Conservation (phyloP, 1,284 basidiomycete genomes). For the Cryptococcus sp. region DNA sequence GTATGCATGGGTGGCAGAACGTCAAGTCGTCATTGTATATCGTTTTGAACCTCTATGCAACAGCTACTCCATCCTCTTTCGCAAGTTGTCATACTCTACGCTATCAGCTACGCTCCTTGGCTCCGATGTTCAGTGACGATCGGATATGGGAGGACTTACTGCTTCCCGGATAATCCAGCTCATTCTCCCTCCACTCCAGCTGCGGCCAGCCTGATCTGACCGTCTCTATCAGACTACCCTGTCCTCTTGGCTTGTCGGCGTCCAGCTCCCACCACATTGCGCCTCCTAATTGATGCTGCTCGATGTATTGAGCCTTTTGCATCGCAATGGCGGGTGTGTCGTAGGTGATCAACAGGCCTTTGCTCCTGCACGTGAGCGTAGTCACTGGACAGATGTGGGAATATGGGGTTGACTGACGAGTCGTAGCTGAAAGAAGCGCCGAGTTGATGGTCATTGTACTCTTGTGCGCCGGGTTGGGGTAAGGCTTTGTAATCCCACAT, state of each 20-base stretch:
- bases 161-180: slow-evolving; percentile 37
- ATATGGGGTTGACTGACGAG: slow-evolving; percentile 38
- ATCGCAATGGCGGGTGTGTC: slow-evolving; percentile 69
- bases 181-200: slow-evolving; percentile 34
- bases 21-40: too few relatives aligned
- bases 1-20: too few relatives aligned
- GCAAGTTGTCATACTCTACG: slow-evolving; percentile 30
- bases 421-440: slow-evolving; percentile 78
- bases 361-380: too few relatives aligned
- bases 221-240: slow-evolving; percentile 27
- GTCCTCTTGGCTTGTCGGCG: slow-evolving; percentile 32
- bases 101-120: too few relatives aligned
- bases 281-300: slow-evolving; percentile 59
- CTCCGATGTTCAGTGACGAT: neutral
- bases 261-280: slow-evolving; percentile 70
- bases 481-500: slow-evolving; percentile 64
- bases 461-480: slow-evolving; percentile 60
- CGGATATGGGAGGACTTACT: slow-evolving; percentile 37
- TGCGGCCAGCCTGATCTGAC: slow-evolving; percentile 31
- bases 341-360: slow-evolving; percentile 61
- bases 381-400: neutral
- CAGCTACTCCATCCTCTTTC: neutral
- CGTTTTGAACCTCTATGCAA: too few relatives aligned
- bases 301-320: slow-evolving; percentile 71
- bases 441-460: slow-evolving; percentile 64